phyloP scores from a whole-genome alignment of 2,329 filamentous ascomycete genomes.

The Eurotiales sp. region DNA sequence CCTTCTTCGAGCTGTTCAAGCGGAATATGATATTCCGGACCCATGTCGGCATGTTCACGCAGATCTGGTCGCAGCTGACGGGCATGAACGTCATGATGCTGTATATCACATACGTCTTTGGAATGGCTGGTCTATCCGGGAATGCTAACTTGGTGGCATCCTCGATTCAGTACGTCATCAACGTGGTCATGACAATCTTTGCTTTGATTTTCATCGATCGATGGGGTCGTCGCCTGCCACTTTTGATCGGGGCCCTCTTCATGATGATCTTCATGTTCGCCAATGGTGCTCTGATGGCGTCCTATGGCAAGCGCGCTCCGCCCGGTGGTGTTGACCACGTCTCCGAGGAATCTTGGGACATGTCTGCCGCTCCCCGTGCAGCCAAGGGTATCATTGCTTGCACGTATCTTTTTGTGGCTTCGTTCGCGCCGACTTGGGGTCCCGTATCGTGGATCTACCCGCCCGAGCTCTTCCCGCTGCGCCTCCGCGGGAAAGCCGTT shows the following conservation, averaged over 20 bases:
- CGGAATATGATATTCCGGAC: conserved; percentile 56
- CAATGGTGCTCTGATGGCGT: conserved; percentile 28
- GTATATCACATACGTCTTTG: conserved; percentile 29
- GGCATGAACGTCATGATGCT: conserved; percentile 59
- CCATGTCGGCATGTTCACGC: conserved; percentile 55
- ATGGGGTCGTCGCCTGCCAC: conserved; percentile 54
- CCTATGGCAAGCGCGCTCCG: conserved; percentile 25
- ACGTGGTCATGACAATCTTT: conserved; percentile 57
- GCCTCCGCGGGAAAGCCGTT: conserved; percentile 35
- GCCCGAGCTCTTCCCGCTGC: conserved; percentile 39
- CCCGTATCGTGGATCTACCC: conserved; percentile 43
- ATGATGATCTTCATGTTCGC: conserved; percentile 46
- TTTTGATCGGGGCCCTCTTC: conserved; percentile 56
- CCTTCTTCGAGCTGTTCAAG: conserved; percentile 48
- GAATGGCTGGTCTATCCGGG: conserved; percentile 57
- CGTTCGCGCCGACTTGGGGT: conserved; percentile 59
- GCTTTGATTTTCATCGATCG: conserved; percentile 59
- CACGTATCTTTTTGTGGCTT: conserved; percentile 65
- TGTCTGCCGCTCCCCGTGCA: conserved; percentile 22
- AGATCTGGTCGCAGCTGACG: conserved; percentile 58
- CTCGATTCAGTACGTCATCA: conserved; percentile 63
- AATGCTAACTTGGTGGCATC: conserved; percentile 58
- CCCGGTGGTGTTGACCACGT: conserved; percentile 18
- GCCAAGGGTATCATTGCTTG: conserved; percentile 60
- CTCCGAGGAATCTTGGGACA: conserved; percentile 15